These are phyloP conservation scores for Fusarium sp. DNA, from an alignment of 2,329 filamentous ascomycete genomes.

Conservation along the genomic window DNA sequence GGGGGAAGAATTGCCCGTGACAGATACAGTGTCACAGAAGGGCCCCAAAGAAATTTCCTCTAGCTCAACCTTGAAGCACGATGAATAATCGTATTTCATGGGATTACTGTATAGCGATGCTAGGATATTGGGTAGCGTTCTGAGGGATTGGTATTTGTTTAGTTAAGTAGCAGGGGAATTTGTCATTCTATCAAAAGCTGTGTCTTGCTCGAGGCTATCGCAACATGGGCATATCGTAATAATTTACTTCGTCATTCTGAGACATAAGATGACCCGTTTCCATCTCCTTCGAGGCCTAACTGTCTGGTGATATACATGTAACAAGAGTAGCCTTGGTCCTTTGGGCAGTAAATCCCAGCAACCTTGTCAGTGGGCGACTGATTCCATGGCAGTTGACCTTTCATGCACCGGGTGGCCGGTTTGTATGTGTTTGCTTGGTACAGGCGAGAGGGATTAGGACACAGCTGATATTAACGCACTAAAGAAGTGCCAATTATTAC, in stretches of 20 bases:
- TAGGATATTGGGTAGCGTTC: background rate
- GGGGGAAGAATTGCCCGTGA: conserved; percentile 33
- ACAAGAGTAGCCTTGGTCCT: background rate
- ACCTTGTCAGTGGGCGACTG: no score
- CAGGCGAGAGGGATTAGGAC: background rate
- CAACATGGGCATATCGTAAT: background rate
- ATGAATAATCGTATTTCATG: background rate
- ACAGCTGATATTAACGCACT: background rate
- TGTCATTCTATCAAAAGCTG: background rate
- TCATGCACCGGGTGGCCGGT: rapidly evolving
- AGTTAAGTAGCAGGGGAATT: background rate
- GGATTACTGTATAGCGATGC: background rate
- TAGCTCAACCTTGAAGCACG: conserved; percentile 21
- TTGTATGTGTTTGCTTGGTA: background rate
- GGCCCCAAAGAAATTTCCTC: conserved; percentile 7
- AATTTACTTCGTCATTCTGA: background rate
- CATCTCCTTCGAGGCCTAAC: background rate
- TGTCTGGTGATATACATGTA: background rate
- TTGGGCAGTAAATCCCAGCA: background rate
- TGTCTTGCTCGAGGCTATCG: background rate
- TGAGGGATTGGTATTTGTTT: background rate
- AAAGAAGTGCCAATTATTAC: background rate
- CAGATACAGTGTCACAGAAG: conserved; percentile 2
- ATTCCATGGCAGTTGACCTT: background rate
- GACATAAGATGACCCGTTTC: no score